Evolutionary conservation across 108 stramenopile species (phyloP).

Genomic region (Stephanodiscus minutulus): DNA sequence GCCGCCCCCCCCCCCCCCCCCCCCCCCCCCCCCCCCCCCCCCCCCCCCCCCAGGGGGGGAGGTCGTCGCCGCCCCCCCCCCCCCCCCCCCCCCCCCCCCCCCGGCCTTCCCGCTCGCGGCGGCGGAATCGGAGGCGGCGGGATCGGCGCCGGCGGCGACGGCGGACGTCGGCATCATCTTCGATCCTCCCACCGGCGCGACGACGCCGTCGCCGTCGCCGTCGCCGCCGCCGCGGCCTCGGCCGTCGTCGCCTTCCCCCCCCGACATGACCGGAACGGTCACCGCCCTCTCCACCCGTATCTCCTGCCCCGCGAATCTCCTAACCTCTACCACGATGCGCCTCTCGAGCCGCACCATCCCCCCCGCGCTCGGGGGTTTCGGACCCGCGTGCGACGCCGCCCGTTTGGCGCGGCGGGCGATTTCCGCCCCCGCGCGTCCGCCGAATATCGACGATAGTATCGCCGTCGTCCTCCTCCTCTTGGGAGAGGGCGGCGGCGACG

Average conservation of each 20-base stretch:
- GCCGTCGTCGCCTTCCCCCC: not conserved
- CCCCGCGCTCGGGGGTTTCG: constrained; percentile 28
- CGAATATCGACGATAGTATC: constrained; percentile 65
- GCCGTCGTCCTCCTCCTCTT: not conserved
- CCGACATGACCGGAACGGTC: constrained; percentile 27
- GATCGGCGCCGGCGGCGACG: too few relatives aligned
- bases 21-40: constrained; percentile 33
- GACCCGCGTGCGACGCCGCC: constrained; percentile 27
- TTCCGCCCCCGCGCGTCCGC: constrained; percentile 25
- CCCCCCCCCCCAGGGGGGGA: constrained; percentile 42
- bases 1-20: constrained; percentile 34
- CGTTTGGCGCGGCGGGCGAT: constrained; percentile 18
- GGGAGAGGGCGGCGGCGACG: not conserved
- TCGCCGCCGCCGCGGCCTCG: too few relatives aligned
- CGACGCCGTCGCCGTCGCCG: not conserved
- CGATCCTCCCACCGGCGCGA: not conserved
- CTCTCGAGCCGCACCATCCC: constrained; percentile 45
- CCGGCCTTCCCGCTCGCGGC: not conserved
- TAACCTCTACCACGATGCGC: constrained; percentile 46
- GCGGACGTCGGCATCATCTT: too few relatives aligned
- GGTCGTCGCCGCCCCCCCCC: constrained; percentile 51
- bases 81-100: constrained; percentile 34
- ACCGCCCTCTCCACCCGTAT: constrained; percentile 50
- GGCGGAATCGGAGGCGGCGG: not conserved
- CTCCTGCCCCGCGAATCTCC: constrained; percentile 56